phyloP scores from a whole-genome alignment of 2,329 filamentous ascomycete genomes.

The Aureobasidium mangrovei region DNA sequence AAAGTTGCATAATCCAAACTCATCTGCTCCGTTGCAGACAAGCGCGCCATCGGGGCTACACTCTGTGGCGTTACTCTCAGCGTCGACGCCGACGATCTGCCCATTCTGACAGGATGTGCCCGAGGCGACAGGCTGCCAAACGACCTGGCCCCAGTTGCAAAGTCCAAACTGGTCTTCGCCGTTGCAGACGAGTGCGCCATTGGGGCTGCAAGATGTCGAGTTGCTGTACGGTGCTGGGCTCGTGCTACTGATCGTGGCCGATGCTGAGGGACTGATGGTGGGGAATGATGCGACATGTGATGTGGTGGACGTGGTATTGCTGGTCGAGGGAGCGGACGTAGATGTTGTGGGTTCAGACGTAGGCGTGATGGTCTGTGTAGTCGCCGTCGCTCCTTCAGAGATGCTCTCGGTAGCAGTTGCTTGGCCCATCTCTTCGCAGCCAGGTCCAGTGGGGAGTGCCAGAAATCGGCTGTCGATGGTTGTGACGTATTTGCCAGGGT shows the following conservation, averaged over 20 bases:
- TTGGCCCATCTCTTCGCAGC: slow-evolving; percentile 18
- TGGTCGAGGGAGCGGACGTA: not conserved
- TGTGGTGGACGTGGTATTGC: slow-evolving; percentile 3
- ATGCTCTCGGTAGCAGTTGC: slow-evolving; percentile 16
- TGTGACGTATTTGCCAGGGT: slow-evolving; percentile 54
- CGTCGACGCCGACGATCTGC: slow-evolving; percentile 15
- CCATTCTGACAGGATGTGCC: slow-evolving; percentile 35
- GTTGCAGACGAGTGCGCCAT: slow-evolving; percentile 38
- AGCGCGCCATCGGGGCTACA: slow-evolving; percentile 31
- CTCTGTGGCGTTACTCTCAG: slow-evolving; percentile 16
- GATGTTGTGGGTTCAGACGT: slow-evolving; percentile 9
- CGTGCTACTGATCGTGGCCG: not conserved
- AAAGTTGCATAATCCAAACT: slow-evolving; percentile 37
- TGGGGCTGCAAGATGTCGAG: slow-evolving; percentile 30
- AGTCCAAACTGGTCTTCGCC: slow-evolving; percentile 34
- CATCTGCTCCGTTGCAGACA: slow-evolving; percentile 31
- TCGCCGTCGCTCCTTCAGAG: slow-evolving; percentile 16
- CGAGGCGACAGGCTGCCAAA: slow-evolving; percentile 32
- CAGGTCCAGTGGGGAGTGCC: slow-evolving; percentile 16
- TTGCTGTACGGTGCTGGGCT: slow-evolving; percentile 12
- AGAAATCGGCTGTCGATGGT: slow-evolving; percentile 5
- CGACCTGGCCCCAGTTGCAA: slow-evolving; percentile 34
- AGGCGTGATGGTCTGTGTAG: not conserved
- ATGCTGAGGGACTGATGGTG: not conserved
- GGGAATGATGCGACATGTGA: not conserved